A percentile compares a stretch with the other conserved stretches of the same genome.
Evolutionary conservation across 768 basidiomycete species (phyloP).

Genomic region (Cystofilobasidium ferigula): DNA sequence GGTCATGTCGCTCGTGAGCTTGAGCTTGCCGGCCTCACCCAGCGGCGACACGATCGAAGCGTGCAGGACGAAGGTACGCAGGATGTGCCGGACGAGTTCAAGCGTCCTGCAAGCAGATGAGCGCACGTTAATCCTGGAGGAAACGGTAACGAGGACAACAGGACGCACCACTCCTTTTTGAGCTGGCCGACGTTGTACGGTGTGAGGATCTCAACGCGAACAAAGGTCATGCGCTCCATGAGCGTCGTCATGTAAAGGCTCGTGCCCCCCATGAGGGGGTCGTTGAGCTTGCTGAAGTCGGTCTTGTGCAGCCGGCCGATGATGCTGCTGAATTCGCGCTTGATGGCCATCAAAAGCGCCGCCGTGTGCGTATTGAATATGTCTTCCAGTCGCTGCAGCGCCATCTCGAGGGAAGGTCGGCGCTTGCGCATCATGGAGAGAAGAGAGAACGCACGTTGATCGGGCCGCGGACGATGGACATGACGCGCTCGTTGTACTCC

Average conservation of each 20-base stretch:
- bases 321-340: conserved; percentile 67
- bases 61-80: conserved; percentile 79
- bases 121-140: background rate
- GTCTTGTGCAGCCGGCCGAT: conserved; percentile 73
- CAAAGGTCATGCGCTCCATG: conserved; percentile 69
- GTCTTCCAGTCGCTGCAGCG: conserved; percentile 38
- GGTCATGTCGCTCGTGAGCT: conserved; percentile 91
- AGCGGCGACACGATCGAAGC: conserved; percentile 85
- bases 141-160: background rate
- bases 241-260: conserved; percentile 89
- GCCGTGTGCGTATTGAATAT: conserved; percentile 34
- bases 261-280: conserved; percentile 40
- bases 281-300: conserved; percentile 57
- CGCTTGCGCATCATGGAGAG: too few relatives aligned
- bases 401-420: conserved; percentile 53
- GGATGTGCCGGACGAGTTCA: conserved; percentile 62
- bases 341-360: conserved; percentile 43
- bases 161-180: conserved; percentile 61
- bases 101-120: conserved; percentile 44
- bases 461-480: conserved; percentile 47
- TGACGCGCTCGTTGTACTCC: conserved; percentile 56
- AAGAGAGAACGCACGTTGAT: conserved; percentile 47
- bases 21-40: conserved; percentile 84
- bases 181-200: conserved; percentile 63
- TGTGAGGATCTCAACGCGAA: conserved; percentile 64